Conservation (phyloP, 768 basidiomycete genomes). For the Tylopilus plumbeoviolaceoides region DNA sequence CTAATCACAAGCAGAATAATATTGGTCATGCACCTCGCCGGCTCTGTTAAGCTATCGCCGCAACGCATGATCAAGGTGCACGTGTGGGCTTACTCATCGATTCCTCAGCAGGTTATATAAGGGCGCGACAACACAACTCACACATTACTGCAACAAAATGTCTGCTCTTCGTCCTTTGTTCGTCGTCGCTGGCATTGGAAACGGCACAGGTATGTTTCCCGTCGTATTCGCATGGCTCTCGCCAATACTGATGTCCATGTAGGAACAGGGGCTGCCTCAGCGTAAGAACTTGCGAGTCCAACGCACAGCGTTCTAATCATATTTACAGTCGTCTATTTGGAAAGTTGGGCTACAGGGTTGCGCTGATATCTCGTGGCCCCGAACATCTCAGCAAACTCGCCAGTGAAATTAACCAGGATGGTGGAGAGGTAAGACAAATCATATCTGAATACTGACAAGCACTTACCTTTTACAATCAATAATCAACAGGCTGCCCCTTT, state of each 20-base stretch:
- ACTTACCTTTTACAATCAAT: neutral
- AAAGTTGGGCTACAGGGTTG: conserved; percentile 61
- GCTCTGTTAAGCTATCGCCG: no score
- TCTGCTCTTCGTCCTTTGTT: conserved; percentile 44
- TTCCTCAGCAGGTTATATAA: no score
- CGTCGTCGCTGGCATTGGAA: conserved; percentile 55
- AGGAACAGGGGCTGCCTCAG: conserved; percentile 58
- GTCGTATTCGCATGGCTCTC: neutral
- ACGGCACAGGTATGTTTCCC: conserved; percentile 31
- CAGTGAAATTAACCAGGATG: conserved; percentile 48
- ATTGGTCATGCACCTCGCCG: no score
- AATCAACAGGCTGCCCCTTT: conserved; percentile 54
- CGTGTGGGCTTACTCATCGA: no score
- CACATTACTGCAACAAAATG: conserved; percentile 19
- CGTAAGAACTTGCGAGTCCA: conserved; percentile 36
- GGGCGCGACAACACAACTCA: no score
- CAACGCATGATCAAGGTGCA: no score
- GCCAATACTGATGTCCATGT: neutral
- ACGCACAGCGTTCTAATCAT: neutral
- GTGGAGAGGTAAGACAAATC: conserved; percentile 49
- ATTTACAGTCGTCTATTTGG: conserved; percentile 51
- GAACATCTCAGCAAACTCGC: conserved; percentile 51
- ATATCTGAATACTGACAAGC: neutral
- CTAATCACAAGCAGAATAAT: no score
- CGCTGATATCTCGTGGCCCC: conserved; percentile 57